These are phyloP conservation scores for Vaccinium vitisidaea DNA, from an alignment of 148 eudicot genomes.

Conservation along the genomic window DNA sequence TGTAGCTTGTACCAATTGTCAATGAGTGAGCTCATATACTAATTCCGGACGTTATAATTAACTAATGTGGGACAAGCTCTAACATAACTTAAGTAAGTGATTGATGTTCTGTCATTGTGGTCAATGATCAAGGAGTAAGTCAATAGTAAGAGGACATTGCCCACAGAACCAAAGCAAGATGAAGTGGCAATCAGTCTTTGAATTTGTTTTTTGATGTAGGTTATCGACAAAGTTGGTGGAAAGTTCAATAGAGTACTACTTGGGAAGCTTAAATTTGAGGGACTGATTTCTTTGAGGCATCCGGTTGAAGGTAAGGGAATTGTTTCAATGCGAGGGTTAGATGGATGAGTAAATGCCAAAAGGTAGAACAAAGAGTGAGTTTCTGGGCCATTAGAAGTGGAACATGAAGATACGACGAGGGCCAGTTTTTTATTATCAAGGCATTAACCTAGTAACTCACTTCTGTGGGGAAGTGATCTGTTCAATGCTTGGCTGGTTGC, in stretches of 20 bases:
- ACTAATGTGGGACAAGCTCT: no score
- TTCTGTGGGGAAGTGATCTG: not conserved
- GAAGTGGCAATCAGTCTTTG: not conserved
- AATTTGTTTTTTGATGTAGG: not conserved
- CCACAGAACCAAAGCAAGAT: constrained; percentile 1
- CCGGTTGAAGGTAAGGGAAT: not conserved
- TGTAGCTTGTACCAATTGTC: not conserved
- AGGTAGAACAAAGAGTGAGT: not conserved
- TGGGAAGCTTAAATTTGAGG: not conserved
- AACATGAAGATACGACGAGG: not conserved
- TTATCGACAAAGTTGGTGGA: not conserved
- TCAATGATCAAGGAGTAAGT: not conserved
- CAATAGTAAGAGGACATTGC: not conserved
- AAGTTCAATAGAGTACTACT: not conserved
- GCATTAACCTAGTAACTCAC: not conserved
- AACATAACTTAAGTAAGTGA: not conserved
- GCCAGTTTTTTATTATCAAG: not conserved
- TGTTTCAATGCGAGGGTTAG: not conserved
- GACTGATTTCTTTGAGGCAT: not conserved
- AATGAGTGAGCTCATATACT: no score
- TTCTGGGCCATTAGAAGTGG: not conserved
- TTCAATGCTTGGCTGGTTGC: not conserved
- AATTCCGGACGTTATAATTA: no score
- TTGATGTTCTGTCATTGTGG: not conserved
- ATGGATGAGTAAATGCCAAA: not conserved